Base-by-base conservation (phyloP, 495 filamentous ascomycete species). In the Bathelium albidoporum region DNA sequence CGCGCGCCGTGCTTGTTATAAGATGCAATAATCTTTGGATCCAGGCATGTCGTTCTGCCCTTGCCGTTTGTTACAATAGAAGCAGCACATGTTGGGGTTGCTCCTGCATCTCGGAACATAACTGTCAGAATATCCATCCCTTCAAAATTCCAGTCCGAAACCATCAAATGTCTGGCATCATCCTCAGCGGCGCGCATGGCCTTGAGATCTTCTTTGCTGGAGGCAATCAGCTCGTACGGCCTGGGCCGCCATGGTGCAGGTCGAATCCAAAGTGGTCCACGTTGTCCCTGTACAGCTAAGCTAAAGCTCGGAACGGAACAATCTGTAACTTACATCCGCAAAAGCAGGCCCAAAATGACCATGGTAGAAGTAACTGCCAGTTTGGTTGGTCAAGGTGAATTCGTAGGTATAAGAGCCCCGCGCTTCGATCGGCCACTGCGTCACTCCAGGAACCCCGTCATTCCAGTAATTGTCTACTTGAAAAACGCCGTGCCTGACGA, bases 391-490 rank as follows among this genome's bases (percentile, higher is more conserved):
- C n/a, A 55, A 29, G 20, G 49, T 55, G 59, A 63, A 69, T 9
- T 59, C 26, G 59, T 71, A 71, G 2, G 67, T 71, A 58, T 53
- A 66, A 9, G 64, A 52, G 29, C 60, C 59, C 2, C 69, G 68
- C 18, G 69, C 65, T 9, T 68, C 65, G 36, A 71, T 71, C 16
- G 69, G 69, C 45, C 69, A 71, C 41, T 71, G 69, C 3, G 53
- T 43, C 14, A 67, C 63, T n/a, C 53, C 32, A 11, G 69, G 68
- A 2, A 68, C 64, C 11, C 69, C 69, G 41, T 71, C 69, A 26
- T 67, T 44, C 64, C 65, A 71, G 11, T 41, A 68, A 16, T 65
- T 63, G 3, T 45, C 59, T 20, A 36, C 53, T 59, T 69, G 67
- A 5, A 67, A 31, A 20, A 65, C 32, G n/a, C 69, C 68, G 55